These are phyloP conservation scores for Alternaria solani DNA, from an alignment of 2,329 filamentous ascomycete species.

Conservation along the genomic window DNA sequence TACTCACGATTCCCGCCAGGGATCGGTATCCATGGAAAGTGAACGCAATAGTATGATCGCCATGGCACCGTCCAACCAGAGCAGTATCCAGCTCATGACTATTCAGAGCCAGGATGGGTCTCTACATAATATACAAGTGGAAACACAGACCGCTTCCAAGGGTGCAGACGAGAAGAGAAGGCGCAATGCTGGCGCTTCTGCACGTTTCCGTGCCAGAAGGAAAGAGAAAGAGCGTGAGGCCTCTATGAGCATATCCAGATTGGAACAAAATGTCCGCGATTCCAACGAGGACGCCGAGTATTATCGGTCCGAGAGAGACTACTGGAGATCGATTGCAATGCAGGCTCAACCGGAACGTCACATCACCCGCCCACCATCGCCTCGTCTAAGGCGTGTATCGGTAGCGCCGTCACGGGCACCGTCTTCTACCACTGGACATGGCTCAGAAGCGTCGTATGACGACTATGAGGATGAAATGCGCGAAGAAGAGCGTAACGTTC, in stretches of 20 bases:
- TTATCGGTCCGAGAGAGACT: constrained; percentile 76
- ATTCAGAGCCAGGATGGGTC: constrained; percentile 60
- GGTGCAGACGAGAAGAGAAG: constrained; percentile 86
- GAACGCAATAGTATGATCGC: constrained; percentile 53
- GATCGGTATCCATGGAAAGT: constrained; percentile 42
- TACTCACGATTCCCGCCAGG: constrained; percentile 44
- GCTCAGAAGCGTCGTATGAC: constrained; percentile 44
- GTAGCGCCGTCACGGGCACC: constrained; percentile 38
- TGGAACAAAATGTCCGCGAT: constrained; percentile 74
- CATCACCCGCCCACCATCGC: constrained; percentile 56
- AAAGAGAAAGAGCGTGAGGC: constrained; percentile 84
- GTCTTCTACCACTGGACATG: constrained; percentile 39
- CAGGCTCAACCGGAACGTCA: constrained; percentile 62
- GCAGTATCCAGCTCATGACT: constrained; percentile 63
- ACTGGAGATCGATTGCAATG: constrained; percentile 65
- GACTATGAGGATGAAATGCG: constrained; percentile 42
- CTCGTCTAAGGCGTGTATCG: constrained; percentile 48
- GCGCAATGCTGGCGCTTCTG: constrained; percentile 85
- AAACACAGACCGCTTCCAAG: constrained; percentile 81
- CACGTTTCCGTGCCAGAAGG: constrained; percentile 79
- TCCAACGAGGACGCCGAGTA: constrained; percentile 73
- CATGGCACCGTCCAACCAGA: constrained; percentile 57
- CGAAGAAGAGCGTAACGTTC: constrained; percentile 48
- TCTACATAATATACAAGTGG: constrained; percentile 71
- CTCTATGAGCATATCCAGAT: constrained; percentile 70